These are phyloP conservation scores for Coemansia sp. DNA, from an alignment of 192 early-diverging fungal genomes.

Conservation along the genomic window DNA sequence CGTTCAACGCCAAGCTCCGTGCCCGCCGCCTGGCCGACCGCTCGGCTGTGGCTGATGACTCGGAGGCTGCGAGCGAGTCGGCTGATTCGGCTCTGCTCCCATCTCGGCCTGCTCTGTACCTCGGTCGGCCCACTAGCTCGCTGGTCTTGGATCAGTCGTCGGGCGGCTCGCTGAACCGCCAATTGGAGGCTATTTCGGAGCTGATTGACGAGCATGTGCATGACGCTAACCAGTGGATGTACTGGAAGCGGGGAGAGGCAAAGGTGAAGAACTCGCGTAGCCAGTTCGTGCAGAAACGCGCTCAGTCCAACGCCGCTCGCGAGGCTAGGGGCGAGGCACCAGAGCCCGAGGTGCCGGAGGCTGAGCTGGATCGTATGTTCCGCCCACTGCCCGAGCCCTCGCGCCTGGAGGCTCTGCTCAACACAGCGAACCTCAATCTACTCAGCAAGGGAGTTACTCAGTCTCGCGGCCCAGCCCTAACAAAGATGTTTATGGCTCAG, in stretches of 20 bases:
- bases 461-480: constrained; percentile 90
- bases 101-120: constrained; percentile 43
- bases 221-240: constrained; percentile 88
- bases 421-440: constrained; percentile 89
- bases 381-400: constrained; percentile 80
- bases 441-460: constrained; percentile 90
- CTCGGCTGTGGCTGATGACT: constrained; percentile 63
- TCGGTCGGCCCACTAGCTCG: constrained; percentile 60
- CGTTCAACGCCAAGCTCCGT: constrained; percentile 58
- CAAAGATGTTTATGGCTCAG: constrained; percentile 83
- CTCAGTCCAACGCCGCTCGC: constrained; percentile 73
- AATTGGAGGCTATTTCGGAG: constrained; percentile 79
- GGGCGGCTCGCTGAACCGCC: constrained; percentile 24
- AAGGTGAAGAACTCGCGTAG: constrained; percentile 81
- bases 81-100: constrained; percentile 30
- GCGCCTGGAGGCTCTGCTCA: constrained; percentile 85
- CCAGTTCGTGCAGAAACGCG: constrained; percentile 60
- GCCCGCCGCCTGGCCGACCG: constrained; percentile 57
- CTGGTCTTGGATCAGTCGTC: constrained; percentile 67
- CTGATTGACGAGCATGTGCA: constrained; percentile 90
- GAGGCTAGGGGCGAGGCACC: constrained; percentile 62
- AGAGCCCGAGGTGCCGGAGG: constrained; percentile 74
- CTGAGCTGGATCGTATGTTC: constrained; percentile 60
- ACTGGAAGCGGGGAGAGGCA: constrained; percentile 90
- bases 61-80: constrained; percentile 26